Percentiles rank a stretch among this genome's conserved stretches.
Evolutionary conservation across 2,329 filamentous ascomycete species (phyloP).

Genomic region (Aspergillus spinulosporus): DNA sequence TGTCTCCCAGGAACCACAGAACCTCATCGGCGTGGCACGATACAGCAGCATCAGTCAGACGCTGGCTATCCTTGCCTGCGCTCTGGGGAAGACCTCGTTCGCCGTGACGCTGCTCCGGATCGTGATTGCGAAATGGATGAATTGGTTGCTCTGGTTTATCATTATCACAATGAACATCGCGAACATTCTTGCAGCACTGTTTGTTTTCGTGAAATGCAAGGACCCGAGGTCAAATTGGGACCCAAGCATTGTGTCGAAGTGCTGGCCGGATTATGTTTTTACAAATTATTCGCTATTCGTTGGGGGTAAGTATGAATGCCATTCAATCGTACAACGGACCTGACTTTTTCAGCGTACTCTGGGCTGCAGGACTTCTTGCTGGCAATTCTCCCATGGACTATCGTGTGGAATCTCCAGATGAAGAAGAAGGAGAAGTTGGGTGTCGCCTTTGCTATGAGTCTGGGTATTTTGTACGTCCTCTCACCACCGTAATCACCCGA

Average conservation of each 20-base stretch:
- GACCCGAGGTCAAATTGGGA: conserved; percentile 24
- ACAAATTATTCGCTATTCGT: conserved; percentile 24
- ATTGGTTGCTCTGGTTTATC: conserved; percentile 25
- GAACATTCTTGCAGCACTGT: conserved; percentile 25
- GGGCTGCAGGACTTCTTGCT: conserved; percentile 11
- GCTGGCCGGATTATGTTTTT: conserved; percentile 23
- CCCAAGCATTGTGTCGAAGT: conserved; percentile 20
- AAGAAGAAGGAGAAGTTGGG: conserved; percentile 15
- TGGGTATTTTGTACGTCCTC: conserved; percentile 10
- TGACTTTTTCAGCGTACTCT: background rate
- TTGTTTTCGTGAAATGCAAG: conserved; percentile 25
- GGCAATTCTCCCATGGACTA: conserved; percentile 8
- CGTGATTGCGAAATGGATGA: conserved; percentile 23
- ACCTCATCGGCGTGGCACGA: conserved; percentile 5
- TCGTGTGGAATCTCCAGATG: conserved; percentile 15
- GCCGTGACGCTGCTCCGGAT: conserved; percentile 29
- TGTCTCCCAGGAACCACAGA: conserved; percentile 3
- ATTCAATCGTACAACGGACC: background rate
- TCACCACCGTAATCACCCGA: background rate
- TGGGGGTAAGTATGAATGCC: conserved; percentile 18
- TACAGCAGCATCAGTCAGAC: conserved; percentile 11
- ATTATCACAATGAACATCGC: conserved; percentile 28
- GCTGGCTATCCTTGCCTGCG: conserved; percentile 23
- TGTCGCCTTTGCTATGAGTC: conserved; percentile 10
- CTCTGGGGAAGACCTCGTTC: conserved; percentile 29